Percentiles rank a stretch among this genome's conserved stretches.
phyloP scores from a whole-genome alignment of 1,139 yeast genomes.

The Nematodospora anomalae region DNA sequence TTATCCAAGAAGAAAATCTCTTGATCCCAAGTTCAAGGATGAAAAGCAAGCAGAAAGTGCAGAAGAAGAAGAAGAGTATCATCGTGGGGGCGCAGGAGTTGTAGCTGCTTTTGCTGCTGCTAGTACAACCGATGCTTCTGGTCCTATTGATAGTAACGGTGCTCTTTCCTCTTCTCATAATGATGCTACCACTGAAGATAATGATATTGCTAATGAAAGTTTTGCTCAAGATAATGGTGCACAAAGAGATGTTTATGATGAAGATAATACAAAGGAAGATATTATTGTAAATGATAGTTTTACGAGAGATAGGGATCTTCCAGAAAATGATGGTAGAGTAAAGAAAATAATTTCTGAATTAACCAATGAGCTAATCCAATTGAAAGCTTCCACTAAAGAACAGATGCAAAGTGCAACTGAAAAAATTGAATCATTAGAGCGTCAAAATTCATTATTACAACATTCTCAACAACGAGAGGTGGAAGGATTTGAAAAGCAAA shows the following conservation, averaged over 20 bases:
- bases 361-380: constrained; percentile 46
- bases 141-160: constrained; percentile 13
- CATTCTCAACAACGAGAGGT: constrained; percentile 18
- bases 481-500: constrained; percentile 23
- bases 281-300: neutral
- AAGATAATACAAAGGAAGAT: constrained; percentile 4
- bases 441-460: constrained; percentile 36
- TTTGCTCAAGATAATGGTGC: constrained; percentile 3
- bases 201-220: neutral
- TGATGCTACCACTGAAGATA: constrained; percentile 4
- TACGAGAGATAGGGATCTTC: neutral
- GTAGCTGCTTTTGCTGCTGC: constrained; percentile 13
- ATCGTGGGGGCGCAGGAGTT: constrained; percentile 6
- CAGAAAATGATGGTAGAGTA: constrained; percentile 17
- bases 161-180: constrained; percentile 2
- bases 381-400: constrained; percentile 46
- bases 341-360: constrained; percentile 42
- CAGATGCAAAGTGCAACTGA: constrained; percentile 57
- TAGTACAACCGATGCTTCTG: constrained; percentile 16
- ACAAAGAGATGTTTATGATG: neutral
- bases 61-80: constrained; percentile 4
- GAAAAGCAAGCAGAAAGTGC: constrained; percentile 3
- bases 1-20: constrained; percentile 15
- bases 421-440: constrained; percentile 48
- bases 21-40: constrained; percentile 13